Conservation (phyloP, 2,329 filamentous ascomycete species). For the Plenodomus tracheiphilus region DNA sequence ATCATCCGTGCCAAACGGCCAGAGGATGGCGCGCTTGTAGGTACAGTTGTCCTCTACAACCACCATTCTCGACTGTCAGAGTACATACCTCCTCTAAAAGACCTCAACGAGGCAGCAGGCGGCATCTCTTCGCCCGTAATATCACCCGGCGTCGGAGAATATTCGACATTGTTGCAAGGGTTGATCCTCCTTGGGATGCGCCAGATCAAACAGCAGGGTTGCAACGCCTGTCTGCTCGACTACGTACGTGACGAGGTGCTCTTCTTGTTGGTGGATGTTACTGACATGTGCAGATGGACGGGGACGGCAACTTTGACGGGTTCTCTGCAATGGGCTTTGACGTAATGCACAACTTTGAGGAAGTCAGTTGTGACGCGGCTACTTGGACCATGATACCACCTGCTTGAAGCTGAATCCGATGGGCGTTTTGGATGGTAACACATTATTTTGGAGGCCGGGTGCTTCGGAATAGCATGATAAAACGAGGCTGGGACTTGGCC, state of each 20-base stretch:
- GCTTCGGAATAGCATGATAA: neutral
- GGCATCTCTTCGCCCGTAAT: slow-evolving; percentile 83
- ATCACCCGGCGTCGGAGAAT: slow-evolving; percentile 66
- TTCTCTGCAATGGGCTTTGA: slow-evolving; percentile 80
- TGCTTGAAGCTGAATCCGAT: slow-evolving; percentile 12
- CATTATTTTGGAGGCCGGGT: neutral
- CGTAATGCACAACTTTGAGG: slow-evolving; percentile 78
- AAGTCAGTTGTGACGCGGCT: slow-evolving; percentile 70
- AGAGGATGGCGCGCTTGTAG: slow-evolving; percentile 69
- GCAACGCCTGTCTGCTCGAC: slow-evolving; percentile 73
- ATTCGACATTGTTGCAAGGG: slow-evolving; percentile 75
- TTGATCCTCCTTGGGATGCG: slow-evolving; percentile 78
- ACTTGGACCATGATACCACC: slow-evolving; percentile 62
- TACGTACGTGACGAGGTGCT: slow-evolving; percentile 64
- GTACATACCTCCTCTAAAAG: slow-evolving; percentile 69
- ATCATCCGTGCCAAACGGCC: slow-evolving; percentile 80
- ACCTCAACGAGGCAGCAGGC: slow-evolving; percentile 63
- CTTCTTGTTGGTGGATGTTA: slow-evolving; percentile 3
- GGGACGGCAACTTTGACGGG: slow-evolving; percentile 73
- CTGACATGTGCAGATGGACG: slow-evolving; percentile 61
- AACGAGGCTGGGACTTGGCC: no score
- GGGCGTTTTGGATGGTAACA: neutral
- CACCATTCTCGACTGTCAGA: slow-evolving; percentile 68
- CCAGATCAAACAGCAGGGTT: slow-evolving; percentile 79
- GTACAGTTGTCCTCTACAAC: slow-evolving; percentile 79